Conservation (phyloP, 2,329 filamentous ascomycete species). For the Sclerotinia spermophila region DNA sequence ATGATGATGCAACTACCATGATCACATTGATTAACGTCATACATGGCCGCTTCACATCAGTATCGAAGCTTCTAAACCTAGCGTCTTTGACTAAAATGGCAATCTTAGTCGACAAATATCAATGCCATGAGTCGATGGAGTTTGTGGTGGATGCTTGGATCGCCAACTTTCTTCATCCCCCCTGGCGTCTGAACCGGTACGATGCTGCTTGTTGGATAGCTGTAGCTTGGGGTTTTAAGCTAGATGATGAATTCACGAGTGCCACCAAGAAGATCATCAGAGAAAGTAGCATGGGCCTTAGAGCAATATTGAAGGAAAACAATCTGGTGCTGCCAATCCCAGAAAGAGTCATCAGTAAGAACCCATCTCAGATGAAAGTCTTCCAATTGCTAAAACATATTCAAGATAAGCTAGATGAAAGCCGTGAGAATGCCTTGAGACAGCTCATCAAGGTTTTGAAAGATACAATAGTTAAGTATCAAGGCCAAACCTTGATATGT, state of each 20-base stretch:
- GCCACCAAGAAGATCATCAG: neutral
- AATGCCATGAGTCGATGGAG: neutral
- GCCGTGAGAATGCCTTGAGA: neutral
- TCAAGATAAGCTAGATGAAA: neutral
- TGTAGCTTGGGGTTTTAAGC: neutral
- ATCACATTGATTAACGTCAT: neutral
- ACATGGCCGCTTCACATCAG: neutral
- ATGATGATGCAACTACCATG: neutral
- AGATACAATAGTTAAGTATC: neutral
- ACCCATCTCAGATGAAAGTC: too few relatives aligned
- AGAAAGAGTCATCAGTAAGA: neutral
- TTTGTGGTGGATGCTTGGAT: neutral
- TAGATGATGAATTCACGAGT: neutral
- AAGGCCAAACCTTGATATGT: too few relatives aligned
- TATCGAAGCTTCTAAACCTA: neutral
- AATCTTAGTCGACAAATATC: constrained; percentile 13
- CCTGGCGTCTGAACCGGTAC: fast-evolving
- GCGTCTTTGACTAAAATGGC: neutral
- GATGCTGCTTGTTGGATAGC: neutral
- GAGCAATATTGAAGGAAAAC: neutral
- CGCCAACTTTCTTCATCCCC: fast-evolving
- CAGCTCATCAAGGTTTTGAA: neutral
- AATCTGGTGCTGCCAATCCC: neutral
- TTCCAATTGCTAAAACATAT: neutral
- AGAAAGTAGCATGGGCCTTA: neutral